These are phyloP conservation scores for Kokia cookei DNA, from an alignment of 441 rosid species.

Conservation along the genomic window DNA sequence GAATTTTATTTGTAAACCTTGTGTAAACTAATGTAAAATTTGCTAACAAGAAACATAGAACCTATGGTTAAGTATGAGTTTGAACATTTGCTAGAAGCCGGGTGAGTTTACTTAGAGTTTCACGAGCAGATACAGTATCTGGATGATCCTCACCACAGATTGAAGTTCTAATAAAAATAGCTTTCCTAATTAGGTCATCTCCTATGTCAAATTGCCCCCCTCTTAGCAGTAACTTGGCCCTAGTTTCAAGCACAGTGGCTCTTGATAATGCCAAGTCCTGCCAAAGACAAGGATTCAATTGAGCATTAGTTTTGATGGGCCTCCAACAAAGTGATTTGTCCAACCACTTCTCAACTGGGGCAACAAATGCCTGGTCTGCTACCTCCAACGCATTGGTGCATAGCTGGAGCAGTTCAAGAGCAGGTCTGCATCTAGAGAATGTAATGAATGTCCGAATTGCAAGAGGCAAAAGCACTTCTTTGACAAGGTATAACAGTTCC, in stretches of 20 bases:
- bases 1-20: conserved; percentile 31
- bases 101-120: conserved; percentile 80
- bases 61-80: conserved; percentile 55
- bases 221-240: conserved; percentile 81
- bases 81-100: conserved; percentile 70
- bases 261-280: conserved; percentile 85
- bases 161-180: conserved; percentile 79
- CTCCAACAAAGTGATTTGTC: conserved; percentile 90
- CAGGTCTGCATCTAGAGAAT: conserved; percentile 74
- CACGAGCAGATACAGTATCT: conserved; percentile 69
- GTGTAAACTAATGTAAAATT: conserved; percentile 33
- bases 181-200: conserved; percentile 84
- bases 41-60: conserved; percentile 26
- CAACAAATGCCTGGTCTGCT: conserved; percentile 75
- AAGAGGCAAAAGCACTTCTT: conserved; percentile 67
- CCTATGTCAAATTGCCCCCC: conserved; percentile 83
- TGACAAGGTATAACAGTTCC: conserved; percentile 52
- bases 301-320: conserved; percentile 78
- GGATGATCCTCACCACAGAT: conserved; percentile 92
- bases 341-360: conserved; percentile 82
- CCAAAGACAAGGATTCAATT: conserved; percentile 86
- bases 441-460: conserved; percentile 68
- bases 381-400: conserved; percentile 85
- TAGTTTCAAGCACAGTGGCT: conserved; percentile 83
- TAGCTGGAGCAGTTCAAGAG: conserved; percentile 75